Percentiles rank a stretch among this genome's conserved stretches.
phyloP scores from a whole-genome alignment of 495 filamentous ascomycete species.

The Neurospora sp. region DNA sequence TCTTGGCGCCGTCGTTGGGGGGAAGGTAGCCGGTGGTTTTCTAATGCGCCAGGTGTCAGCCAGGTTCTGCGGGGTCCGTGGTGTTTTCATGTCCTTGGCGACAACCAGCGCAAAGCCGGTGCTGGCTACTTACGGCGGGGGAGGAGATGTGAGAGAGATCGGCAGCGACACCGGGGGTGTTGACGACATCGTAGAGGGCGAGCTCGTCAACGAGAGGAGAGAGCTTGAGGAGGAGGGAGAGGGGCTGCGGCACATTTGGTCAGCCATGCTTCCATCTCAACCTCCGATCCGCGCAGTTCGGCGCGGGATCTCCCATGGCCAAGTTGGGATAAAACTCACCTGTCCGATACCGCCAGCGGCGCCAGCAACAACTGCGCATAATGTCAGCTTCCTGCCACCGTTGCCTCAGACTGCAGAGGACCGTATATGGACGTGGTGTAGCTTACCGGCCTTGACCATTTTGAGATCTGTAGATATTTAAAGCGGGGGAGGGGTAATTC shows the following conservation, averaged over 20 bases:
- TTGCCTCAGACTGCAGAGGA: slow-evolving; percentile 2
- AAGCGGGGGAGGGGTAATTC: slow-evolving; percentile 16
- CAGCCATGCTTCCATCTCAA: slow-evolving; percentile 2
- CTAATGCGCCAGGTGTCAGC: slow-evolving; percentile 39
- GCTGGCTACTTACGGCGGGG: slow-evolving; percentile 58
- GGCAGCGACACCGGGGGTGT: slow-evolving; percentile 89
- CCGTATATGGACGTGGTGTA: background rate
- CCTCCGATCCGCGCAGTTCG: background rate
- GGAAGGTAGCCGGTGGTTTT: slow-evolving; percentile 88
- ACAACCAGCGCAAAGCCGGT: background rate
- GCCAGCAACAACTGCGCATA: slow-evolving; percentile 71
- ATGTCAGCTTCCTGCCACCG: slow-evolving; percentile 20
- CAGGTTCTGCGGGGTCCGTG: slow-evolving; percentile 5
- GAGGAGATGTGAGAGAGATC: slow-evolving; percentile 97
- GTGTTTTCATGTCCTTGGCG: background rate
- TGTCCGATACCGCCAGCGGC: slow-evolving; percentile 98
- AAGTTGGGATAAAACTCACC: slow-evolving; percentile 36
- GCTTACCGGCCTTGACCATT: slow-evolving; percentile 85
- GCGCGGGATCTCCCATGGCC: background rate
- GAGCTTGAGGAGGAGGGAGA: slow-evolving; percentile 90
- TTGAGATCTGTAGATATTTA: slow-evolving; percentile 22
- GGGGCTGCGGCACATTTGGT: slow-evolving; percentile 49
- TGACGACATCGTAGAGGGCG: slow-evolving; percentile 96
- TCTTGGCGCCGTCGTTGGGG: slow-evolving; percentile 78
- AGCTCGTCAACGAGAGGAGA: slow-evolving; percentile 81